These are phyloP conservation scores for Fragilaria radians DNA, from an alignment of 108 stramenopile species.

Conservation along the genomic window DNA sequence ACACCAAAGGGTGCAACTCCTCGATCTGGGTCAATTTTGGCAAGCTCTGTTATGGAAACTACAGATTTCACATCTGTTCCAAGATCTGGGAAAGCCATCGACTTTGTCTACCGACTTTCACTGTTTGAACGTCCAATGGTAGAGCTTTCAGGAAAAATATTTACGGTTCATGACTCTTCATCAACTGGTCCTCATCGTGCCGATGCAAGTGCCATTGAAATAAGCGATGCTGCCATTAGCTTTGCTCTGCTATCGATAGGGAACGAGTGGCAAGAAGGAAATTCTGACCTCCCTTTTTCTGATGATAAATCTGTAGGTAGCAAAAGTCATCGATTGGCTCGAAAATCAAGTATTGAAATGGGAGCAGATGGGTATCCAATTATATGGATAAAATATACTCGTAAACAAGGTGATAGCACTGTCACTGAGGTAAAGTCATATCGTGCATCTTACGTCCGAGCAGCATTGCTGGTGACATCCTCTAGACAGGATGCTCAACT, in stretches of 20 bases:
- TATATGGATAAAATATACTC: constrained; percentile 34
- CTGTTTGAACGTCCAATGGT: constrained; percentile 66
- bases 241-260: constrained; percentile 52
- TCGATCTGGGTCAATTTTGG: constrained; percentile 14
- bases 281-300: constrained; percentile 3
- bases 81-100: constrained; percentile 67
- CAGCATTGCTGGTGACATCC: constrained; percentile 68
- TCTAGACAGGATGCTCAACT: constrained; percentile 69
- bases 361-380: constrained; percentile 57
- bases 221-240: constrained; percentile 72
- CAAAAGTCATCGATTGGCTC: neutral
- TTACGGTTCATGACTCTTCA: constrained; percentile 63
- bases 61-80: constrained; percentile 65
- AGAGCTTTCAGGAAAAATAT: constrained; percentile 62
- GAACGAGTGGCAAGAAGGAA: too few species aligned
- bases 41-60: constrained; percentile 72
- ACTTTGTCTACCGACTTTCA: constrained; percentile 74
- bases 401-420: constrained; percentile 14
- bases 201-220: constrained; percentile 71
- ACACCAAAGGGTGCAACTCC: constrained; percentile 19
- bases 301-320: neutral
- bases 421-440: constrained; percentile 65
- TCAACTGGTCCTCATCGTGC: constrained; percentile 47
- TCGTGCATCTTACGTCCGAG: constrained; percentile 67
- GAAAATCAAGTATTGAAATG: constrained; percentile 41